Conservation (phyloP, 2,329 filamentous ascomycete species). For the Thelonectria olida region DNA sequence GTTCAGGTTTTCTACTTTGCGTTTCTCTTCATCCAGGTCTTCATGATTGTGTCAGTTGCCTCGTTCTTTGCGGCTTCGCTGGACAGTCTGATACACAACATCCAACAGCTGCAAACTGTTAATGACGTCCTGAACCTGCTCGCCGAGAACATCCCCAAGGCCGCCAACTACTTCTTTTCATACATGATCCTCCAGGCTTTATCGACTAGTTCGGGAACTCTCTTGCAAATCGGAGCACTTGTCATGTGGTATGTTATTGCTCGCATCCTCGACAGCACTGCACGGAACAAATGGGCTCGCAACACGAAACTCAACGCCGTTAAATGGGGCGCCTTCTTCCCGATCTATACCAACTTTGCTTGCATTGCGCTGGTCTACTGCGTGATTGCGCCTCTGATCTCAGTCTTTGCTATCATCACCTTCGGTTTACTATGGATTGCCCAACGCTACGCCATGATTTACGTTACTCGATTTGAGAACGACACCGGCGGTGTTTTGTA, state of each 20-base stretch:
- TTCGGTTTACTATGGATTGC: slow-evolving; percentile 93
- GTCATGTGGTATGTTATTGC: slow-evolving; percentile 84
- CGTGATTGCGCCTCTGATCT: slow-evolving; percentile 87
- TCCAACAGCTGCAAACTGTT: slow-evolving; percentile 61
- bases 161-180: slow-evolving; percentile 97
- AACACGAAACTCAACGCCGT: slow-evolving; percentile 82
- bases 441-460: slow-evolving; percentile 96
- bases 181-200: slow-evolving; percentile 97
- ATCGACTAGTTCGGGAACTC: slow-evolving; percentile 87
- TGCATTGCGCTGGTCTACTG: slow-evolving; percentile 92
- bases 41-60: slow-evolving; percentile 89
- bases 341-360: slow-evolving; percentile 95
- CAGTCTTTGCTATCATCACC: slow-evolving; percentile 92
- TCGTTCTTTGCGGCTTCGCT: slow-evolving; percentile 74
- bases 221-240: slow-evolving; percentile 84
- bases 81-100: slow-evolving; percentile 65
- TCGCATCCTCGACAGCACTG: slow-evolving; percentile 84
- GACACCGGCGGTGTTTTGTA: slow-evolving; percentile 95
- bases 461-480: slow-evolving; percentile 87
- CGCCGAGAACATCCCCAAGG: slow-evolving; percentile 81
- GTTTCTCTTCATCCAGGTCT: slow-evolving; percentile 94
- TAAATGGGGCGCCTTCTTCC: slow-evolving; percentile 93
- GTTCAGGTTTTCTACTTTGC: slow-evolving; percentile 93
- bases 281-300: slow-evolving; percentile 82
- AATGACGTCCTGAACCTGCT: slow-evolving; percentile 75